Evolutionary conservation across 768 basidiomycete genomes (phyloP), one percentile per base, ranked within the genome.

Genomic region (Lentinula boryana): DNA sequence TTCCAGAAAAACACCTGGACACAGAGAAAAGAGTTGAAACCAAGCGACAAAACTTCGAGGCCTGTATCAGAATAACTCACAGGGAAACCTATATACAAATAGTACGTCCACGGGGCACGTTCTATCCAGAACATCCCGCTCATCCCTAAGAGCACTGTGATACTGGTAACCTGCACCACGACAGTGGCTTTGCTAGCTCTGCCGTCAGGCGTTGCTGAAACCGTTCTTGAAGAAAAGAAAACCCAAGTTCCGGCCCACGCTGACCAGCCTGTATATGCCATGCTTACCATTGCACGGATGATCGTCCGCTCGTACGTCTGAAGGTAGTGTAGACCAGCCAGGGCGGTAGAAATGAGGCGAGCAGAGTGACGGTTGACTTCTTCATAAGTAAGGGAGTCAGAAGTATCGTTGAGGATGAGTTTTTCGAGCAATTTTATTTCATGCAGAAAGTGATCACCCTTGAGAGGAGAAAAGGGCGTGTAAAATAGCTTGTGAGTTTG

Each of bases 221-320:
- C 50, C 15, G 15, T 3, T 7, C 12, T 18, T n/a, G 53, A 43
- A 43, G 49, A 35, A 16, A 52, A 75, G 56, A 89, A 72, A 5
- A 91, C 77, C 46, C 78, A 85, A 5, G 84, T 69, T 0, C 85
- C 82, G 5, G 83, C 76, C 69, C 84, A 93, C 1, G 84, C 84
- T 18, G 83, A 84, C 90, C 92, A 95, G 56, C 91, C 91, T 2
- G 80, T 69, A 70, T 95, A 94, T 1, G 89, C 91, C 6, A 79
- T 68, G 1, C 80, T 80, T 55, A 93, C 91, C 63, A 94, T 84
- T 2, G 68, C 73, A 15, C 85, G 82, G 32, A 95, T 86, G 49
- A 93, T 72, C 33, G 82, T 75, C 16, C 89, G 84, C 68, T 95
- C 91, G 69, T 93, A 94, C 69, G 89, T 93, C 70, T 93, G 88